Percentiles rank a stretch among this genome's conserved stretches.
These are phyloP conservation scores for Camellia sinensis DNA, from an alignment of 148 eudicot genomes.

Conservation along the genomic window DNA sequence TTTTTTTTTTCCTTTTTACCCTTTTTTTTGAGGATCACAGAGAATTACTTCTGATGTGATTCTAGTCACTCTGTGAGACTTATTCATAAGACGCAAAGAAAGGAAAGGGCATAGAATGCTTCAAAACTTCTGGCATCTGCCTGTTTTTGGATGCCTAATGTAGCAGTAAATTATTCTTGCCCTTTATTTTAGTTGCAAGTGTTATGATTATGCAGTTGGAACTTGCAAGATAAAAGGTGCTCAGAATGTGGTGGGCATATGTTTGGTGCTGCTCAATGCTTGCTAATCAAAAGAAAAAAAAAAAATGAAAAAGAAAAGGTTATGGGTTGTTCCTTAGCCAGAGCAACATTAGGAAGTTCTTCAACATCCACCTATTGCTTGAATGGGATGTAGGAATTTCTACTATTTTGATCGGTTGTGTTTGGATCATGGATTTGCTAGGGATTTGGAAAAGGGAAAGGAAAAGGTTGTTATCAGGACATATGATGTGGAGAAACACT, in stretches of 20 bases:
- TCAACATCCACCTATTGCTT: background rate
- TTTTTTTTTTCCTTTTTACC: background rate
- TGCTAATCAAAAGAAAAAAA: background rate
- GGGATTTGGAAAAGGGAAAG: too few relatives aligned
- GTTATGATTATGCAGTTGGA: background rate
- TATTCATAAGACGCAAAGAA: background rate
- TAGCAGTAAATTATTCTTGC: background rate
- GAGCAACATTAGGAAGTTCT: slow-evolving; percentile 3
- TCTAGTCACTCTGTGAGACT: background rate
- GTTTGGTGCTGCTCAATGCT: background rate
- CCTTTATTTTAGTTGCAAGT: background rate
- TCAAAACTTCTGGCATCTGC: background rate
- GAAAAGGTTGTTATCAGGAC: too few relatives aligned
- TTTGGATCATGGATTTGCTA: too few relatives aligned
- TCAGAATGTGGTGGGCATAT: background rate
- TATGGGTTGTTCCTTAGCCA: background rate
- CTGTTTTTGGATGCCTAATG: background rate
- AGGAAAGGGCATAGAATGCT: background rate
- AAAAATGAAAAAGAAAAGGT: background rate
- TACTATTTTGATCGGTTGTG: too few relatives aligned
- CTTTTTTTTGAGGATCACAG: background rate
- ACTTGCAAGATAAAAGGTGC: background rate
- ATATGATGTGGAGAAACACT: too few relatives aligned
- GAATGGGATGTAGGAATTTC: background rate
- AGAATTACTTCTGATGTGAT: background rate